Evolutionary conservation across 2,329 filamentous ascomycete species (phyloP), one percentile per base, ranked within the genome.

Genomic region (Pezicula radicicola): DNA sequence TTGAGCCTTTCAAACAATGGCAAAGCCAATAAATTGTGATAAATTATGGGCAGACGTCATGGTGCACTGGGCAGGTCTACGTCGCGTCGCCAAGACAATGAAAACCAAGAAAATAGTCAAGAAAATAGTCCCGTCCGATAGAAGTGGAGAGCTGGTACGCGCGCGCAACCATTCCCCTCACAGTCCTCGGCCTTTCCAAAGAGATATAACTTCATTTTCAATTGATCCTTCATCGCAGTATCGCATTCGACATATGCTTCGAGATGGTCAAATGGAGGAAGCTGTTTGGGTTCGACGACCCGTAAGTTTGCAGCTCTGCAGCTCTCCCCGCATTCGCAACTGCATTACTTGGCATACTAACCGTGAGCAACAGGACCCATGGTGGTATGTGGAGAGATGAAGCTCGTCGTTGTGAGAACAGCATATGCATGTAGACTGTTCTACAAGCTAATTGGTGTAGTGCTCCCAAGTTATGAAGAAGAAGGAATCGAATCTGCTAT

Each of bases 401-500:
- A 53, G 58, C 61, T 51, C 60, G 59, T 46, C 54, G 60, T 40
- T 54, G 63, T 64, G 57, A 49, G 60, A 49, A 6, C 18, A 33
- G 13, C 18, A 18, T 28, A 19, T 15, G 33, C 10, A 10, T 40
- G 4, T 18, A 2, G 30, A 28, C 8, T 7, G 19, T 49, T n/a
- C 12, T 9, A 25, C 16, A 40, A 37, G 33, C 35, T 49, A 45
- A 53, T 49, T 13, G 1, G 33, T 6, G 16, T 54, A 89, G 85
- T 92, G 13, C 80, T 92, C 2, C 87, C 88, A 2, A 75, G 74
- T 13, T 80, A 85, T 59, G 75, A 76, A 60, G 76, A 83, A 59
- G 78, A 81, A 12, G 67, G 75, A 1, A 72, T 85, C 41, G 71
- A 83, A 40, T 85, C 89, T 10, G 84, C 88, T 27, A 84, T 93